These are phyloP conservation scores for Ustilago crameri DNA, from an alignment of 1,284 basidiomycete genomes.

Conservation along the genomic window DNA sequence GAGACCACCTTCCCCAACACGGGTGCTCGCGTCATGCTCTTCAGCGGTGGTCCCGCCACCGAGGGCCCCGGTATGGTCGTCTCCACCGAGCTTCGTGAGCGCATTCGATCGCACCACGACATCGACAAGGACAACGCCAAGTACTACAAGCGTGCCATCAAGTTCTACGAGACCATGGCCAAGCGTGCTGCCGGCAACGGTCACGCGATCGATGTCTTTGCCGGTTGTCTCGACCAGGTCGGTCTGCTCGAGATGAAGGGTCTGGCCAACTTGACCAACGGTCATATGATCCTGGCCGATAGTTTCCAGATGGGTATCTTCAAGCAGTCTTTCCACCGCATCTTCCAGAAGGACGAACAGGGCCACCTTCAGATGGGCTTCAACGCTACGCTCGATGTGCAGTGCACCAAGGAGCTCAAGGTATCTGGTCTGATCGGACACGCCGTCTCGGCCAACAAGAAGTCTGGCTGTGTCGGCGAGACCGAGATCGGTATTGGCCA, in stretches of 20 bases:
- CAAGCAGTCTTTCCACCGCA: conserved; percentile 94
- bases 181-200: conserved; percentile 93
- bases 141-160: conserved; percentile 95
- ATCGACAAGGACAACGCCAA: conserved; percentile 97
- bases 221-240: conserved; percentile 97
- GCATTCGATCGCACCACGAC: conserved; percentile 98
- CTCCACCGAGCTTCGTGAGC: conserved; percentile 92
- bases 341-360: conserved; percentile 93
- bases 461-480: conserved; percentile 95
- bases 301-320: conserved; percentile 98
- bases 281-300: conserved; percentile 94
- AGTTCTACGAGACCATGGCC: conserved; percentile 97
- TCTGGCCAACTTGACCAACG: conserved; percentile 93
- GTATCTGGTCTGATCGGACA: conserved; percentile 98
- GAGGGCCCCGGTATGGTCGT: conserved; percentile 98
- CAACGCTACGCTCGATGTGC: conserved; percentile 98
- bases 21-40: conserved; percentile 94
- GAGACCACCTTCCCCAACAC: conserved; percentile 97
- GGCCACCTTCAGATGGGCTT: conserved; percentile 96
- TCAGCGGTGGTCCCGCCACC: conserved; percentile 94
- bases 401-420: conserved; percentile 98
- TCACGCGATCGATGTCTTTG: conserved; percentile 93
- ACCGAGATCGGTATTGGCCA: conserved; percentile 99
- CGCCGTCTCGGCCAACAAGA: conserved; percentile 95
- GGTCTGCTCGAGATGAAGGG: conserved; percentile 98